phyloP scores from a whole-genome alignment of 2,329 filamentous ascomycete species.

The Alternaria consortialis region DNA sequence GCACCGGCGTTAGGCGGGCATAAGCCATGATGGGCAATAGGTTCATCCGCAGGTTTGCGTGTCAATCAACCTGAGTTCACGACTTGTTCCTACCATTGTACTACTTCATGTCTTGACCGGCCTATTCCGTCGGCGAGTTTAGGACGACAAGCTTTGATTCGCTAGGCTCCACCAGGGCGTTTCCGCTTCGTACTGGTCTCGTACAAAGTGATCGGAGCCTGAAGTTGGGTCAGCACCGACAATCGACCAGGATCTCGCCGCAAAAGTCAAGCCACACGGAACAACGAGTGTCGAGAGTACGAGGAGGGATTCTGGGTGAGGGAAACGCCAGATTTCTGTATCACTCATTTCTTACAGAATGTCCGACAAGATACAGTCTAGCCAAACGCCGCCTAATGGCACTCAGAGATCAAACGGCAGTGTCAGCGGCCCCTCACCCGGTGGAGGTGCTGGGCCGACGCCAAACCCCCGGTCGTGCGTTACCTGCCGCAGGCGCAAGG shows the following conservation, averaged over 20 bases:
- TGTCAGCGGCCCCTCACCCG: constrained; percentile 23
- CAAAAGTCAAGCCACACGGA: constrained; percentile 13
- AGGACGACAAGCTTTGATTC: background rate
- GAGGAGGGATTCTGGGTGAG: background rate
- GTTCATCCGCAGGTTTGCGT: background rate
- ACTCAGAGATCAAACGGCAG: constrained; percentile 30
- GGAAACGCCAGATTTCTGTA: background rate
- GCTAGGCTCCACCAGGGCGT: background rate
- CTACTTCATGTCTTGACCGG: background rate
- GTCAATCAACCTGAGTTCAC: background rate
- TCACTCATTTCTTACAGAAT: constrained; percentile 24
- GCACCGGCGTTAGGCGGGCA: constrained; percentile 1
- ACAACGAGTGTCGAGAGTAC: constrained; percentile 5
- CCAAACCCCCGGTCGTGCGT: constrained; percentile 48
- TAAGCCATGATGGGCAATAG: background rate
- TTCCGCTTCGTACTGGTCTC: background rate
- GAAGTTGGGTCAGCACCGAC: constrained; percentile 12
- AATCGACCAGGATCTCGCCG: constrained; percentile 15
- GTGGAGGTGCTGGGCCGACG: constrained; percentile 15
- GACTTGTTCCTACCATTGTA: background rate
- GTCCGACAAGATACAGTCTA: constrained; percentile 33
- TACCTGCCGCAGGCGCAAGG: constrained; percentile 63
- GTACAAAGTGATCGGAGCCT: constrained; percentile 3
- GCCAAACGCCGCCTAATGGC: constrained; percentile 29
- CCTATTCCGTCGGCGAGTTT: background rate